phyloP scores from a whole-genome alignment of 768 basidiomycete species.

The Lentinula lateritia region DNA sequence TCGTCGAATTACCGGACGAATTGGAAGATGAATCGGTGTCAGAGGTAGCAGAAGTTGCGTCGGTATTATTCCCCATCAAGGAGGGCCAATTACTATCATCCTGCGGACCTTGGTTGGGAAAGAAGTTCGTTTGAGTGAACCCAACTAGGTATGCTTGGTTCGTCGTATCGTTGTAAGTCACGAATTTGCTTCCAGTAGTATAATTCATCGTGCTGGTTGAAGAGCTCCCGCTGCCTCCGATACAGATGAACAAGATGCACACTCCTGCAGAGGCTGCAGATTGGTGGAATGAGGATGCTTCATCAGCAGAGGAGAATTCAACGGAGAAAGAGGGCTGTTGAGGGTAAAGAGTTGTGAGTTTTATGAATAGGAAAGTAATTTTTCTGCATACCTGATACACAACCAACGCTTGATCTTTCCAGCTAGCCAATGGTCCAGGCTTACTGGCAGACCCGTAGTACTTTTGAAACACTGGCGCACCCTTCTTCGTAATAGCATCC shows the following conservation, averaged over 20 bases:
- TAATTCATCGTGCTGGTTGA: not conserved
- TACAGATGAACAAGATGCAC: slow-evolving; percentile 5
- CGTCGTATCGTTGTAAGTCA: slow-evolving; percentile 5
- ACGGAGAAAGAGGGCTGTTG: not conserved
- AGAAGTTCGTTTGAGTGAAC: not conserved
- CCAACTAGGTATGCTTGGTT: slow-evolving; percentile 3
- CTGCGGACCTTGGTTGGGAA: not conserved
- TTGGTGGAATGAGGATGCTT: not conserved
- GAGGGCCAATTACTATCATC: not conserved
- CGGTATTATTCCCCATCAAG: not conserved
- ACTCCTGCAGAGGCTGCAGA: not conserved
- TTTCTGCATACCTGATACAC: not conserved
- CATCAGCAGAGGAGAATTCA: not conserved
- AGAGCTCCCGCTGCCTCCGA: not conserved
- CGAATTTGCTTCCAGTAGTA: not conserved
- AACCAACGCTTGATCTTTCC: slow-evolving; percentile 4
- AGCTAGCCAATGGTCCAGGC: slow-evolving; percentile 2
- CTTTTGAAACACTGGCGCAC: not conserved
- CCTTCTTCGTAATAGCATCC: not conserved
- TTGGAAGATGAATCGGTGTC: not conserved
- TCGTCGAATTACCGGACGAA: not conserved
- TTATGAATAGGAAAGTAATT: not conserved
- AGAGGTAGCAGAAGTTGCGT: not conserved
- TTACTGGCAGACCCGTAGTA: not conserved
- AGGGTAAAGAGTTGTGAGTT: not conserved